These are phyloP conservation scores for Pestalotiopsis sp. DNA, from an alignment of 2,329 filamentous ascomycete species.

Conservation along the genomic window DNA sequence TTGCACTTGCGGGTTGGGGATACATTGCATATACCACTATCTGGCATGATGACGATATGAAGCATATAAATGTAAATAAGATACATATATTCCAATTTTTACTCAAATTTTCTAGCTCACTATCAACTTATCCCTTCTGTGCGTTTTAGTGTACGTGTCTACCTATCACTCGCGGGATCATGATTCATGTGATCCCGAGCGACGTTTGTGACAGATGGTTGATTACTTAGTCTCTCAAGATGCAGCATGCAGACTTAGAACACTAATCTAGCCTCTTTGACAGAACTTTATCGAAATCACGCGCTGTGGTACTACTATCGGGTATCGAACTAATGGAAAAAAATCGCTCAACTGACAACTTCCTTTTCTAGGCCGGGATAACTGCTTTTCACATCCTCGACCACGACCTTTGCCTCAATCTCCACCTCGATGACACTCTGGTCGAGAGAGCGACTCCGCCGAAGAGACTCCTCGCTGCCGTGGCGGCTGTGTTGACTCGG, in stretches of 20 bases:
- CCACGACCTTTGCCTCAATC: conserved; percentile 6
- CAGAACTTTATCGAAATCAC: too few species aligned
- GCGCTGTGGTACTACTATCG: too few species aligned
- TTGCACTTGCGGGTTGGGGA: neutral
- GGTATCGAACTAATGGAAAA: neutral
- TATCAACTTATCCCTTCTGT: too few species aligned
- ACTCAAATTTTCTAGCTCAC: too few species aligned
- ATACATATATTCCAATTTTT: neutral
- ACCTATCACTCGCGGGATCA: too few species aligned
- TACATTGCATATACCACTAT: neutral
- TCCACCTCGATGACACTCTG: conserved; percentile 8
- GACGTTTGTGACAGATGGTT: too few species aligned
- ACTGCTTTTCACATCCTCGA: conserved; percentile 3
- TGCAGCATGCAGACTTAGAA: too few species aligned
- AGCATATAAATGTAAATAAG: neutral
- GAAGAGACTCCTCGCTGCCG: conserved; percentile 5
- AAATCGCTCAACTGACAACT: neutral
- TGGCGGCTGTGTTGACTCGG: neutral
- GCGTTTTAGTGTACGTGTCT: too few species aligned
- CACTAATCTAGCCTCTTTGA: too few species aligned
- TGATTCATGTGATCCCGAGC: too few species aligned
- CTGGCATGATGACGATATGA: neutral
- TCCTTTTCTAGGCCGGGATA: neutral
- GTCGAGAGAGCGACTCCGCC: neutral
- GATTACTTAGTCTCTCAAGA: too few species aligned